These are phyloP conservation scores for Colletotrichum echinochloae DNA, from an alignment of 2,329 filamentous ascomycete genomes.

Conservation along the genomic window DNA sequence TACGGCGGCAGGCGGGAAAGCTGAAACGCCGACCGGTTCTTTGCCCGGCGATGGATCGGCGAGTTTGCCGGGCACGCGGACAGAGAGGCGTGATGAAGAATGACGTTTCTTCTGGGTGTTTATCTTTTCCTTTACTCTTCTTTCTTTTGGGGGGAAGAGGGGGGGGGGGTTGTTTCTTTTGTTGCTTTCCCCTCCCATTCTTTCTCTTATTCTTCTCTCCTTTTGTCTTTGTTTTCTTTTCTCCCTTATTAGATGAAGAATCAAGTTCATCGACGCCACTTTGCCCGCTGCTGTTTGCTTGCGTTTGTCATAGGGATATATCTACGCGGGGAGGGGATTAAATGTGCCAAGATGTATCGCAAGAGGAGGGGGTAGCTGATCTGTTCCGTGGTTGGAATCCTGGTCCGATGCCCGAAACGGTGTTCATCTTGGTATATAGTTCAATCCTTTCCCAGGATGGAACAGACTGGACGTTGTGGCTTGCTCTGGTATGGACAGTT, in stretches of 20 bases:
- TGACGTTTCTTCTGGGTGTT: neutral
- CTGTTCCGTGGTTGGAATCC: neutral
- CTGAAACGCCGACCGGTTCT: conserved; percentile 16
- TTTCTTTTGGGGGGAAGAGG: neutral
- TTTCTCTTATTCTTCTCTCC: neutral
- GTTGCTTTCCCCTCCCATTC: neutral
- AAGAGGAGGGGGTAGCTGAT: neutral
- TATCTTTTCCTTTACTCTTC: neutral
- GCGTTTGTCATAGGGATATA: neutral
- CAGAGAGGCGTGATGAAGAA: conserved; percentile 1
- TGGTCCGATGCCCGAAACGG: neutral
- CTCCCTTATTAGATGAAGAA: neutral
- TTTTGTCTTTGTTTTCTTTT: neutral
- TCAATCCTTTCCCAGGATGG: neutral
- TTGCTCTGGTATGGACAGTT: neutral
- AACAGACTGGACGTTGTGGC: neutral
- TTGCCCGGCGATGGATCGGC: neutral
- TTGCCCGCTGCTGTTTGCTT: neutral
- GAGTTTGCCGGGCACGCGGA: neutral
- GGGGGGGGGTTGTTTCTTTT: neutral
- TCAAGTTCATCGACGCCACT: no score
- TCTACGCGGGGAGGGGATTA: no score
- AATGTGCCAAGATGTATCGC: neutral
- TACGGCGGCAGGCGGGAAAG: conserved; percentile 24
- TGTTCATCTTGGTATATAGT: neutral